Evolutionary conservation across 2,329 filamentous ascomycete species (phyloP).

Genomic region (Fusarium oxysporum): DNA sequence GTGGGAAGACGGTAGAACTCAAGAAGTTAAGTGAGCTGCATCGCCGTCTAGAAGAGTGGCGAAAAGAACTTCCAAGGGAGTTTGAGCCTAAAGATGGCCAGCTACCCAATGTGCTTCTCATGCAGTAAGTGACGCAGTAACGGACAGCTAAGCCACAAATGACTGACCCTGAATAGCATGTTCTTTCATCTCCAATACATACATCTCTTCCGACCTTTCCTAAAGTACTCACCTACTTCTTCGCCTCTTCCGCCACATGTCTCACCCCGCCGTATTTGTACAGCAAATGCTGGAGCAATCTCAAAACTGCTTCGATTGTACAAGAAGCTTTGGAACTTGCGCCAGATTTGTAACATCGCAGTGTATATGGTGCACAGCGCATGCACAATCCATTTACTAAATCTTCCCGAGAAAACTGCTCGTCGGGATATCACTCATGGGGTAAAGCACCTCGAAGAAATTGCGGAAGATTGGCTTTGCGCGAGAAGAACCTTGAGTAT

Average conservation of each 20-base stretch:
- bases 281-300: slow-evolving; percentile 87
- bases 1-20: slow-evolving; percentile 84
- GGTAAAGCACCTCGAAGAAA: slow-evolving; percentile 92
- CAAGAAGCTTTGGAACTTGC: slow-evolving; percentile 89
- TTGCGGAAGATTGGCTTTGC: slow-evolving; percentile 93
- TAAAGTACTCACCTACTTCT: slow-evolving; percentile 85
- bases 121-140: slow-evolving; percentile 76
- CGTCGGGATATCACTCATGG: slow-evolving; percentile 91
- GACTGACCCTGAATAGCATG: slow-evolving; percentile 72
- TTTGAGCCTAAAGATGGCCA: slow-evolving; percentile 91
- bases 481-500: slow-evolving; percentile 88
- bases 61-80: slow-evolving; percentile 83
- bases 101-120: slow-evolving; percentile 80
- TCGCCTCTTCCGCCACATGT: slow-evolving; percentile 89
- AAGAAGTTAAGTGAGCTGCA: slow-evolving; percentile 95
- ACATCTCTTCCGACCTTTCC: slow-evolving; percentile 92
- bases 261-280: slow-evolving; percentile 90
- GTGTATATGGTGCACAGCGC: slow-evolving; percentile 96
- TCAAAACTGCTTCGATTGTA: slow-evolving; percentile 96
- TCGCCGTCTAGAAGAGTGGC: slow-evolving; percentile 90
- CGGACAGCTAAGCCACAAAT: background rate
- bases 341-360: slow-evolving; percentile 95
- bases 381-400: slow-evolving; percentile 93
- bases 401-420: slow-evolving; percentile 91
- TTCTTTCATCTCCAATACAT: slow-evolving; percentile 97